phyloP scores from a whole-genome alignment of 2,329 filamentous ascomycete genomes.

The Coniella vitis region DNA sequence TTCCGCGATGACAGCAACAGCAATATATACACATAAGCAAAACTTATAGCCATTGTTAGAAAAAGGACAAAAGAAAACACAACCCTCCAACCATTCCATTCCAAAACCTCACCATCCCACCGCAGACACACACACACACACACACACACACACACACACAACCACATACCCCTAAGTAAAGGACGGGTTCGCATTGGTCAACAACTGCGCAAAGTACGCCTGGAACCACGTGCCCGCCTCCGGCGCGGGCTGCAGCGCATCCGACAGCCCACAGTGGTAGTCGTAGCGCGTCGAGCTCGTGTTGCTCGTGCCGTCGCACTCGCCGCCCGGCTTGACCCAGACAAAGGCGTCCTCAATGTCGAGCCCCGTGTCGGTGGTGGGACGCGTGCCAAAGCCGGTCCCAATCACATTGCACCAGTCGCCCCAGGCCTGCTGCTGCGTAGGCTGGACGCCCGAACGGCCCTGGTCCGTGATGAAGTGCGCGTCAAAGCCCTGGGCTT shows the following conservation, averaged over 20 bases:
- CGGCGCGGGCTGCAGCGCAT: constrained; percentile 56
- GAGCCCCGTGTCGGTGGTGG: constrained; percentile 54
- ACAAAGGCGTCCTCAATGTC: constrained; percentile 58
- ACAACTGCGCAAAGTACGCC: constrained; percentile 51
- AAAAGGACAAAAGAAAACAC: too few relatives aligned
- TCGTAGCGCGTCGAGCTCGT: constrained; percentile 45
- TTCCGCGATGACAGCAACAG: too few relatives aligned
- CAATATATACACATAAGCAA: too few relatives aligned
- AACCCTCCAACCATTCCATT: too few relatives aligned
- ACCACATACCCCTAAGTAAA: constrained; percentile 26
- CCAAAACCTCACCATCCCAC: too few relatives aligned
- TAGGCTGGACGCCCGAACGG: constrained; percentile 51
- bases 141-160: not conserved
- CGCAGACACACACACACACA: too few relatives aligned
- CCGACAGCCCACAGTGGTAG: constrained; percentile 41
- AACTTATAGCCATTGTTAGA: too few relatives aligned
- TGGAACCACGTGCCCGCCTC: constrained; percentile 65
- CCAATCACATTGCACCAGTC: constrained; percentile 62
- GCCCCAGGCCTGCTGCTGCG: constrained; percentile 53
- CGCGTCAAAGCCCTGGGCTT: constrained; percentile 36
- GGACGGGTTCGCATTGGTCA: constrained; percentile 47
- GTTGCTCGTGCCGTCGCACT: constrained; percentile 47
- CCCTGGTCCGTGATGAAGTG: constrained; percentile 45
- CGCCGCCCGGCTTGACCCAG: constrained; percentile 63
- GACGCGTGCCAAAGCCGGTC: constrained; percentile 51